These are phyloP conservation scores for Gymnopilus junonius DNA, from an alignment of 768 basidiomycete genomes.

Conservation along the genomic window DNA sequence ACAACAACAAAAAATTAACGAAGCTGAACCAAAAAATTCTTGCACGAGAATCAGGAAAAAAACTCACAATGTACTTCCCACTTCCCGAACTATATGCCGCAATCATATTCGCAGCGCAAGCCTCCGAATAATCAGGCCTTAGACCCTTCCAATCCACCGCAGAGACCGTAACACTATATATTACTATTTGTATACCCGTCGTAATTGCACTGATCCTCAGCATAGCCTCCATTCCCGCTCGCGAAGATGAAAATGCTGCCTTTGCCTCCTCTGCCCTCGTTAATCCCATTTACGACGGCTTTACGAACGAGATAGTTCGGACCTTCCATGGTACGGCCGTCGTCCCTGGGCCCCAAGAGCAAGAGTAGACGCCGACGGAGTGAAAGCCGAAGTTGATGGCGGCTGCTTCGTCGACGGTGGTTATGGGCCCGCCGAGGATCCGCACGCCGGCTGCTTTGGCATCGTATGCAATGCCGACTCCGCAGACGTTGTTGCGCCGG, in stretches of 20 bases:
- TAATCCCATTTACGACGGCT: slow-evolving; percentile 90
- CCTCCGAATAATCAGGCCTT: slow-evolving; percentile 94
- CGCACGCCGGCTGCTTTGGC: slow-evolving; percentile 91
- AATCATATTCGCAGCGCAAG: slow-evolving; percentile 94
- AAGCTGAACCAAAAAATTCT: neutral
- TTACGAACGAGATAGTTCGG: slow-evolving; percentile 90
- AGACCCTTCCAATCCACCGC: slow-evolving; percentile 89
- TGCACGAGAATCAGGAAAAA: neutral
- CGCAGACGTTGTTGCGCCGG: slow-evolving; percentile 88
- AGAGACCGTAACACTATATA: slow-evolving; percentile 92
- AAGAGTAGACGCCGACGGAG: slow-evolving; percentile 88
- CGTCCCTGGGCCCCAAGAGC: slow-evolving; percentile 96
- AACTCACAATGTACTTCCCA: slow-evolving; percentile 87
- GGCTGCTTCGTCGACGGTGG: slow-evolving; percentile 93
- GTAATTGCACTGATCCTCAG: slow-evolving; percentile 98
- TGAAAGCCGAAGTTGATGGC: slow-evolving; percentile 95
- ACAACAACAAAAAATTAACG: slow-evolving; percentile 9
- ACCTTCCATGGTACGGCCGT: slow-evolving; percentile 91
- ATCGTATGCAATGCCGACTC: slow-evolving; percentile 90
- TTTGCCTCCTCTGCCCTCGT: slow-evolving; percentile 84
- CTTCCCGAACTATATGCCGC: slow-evolving; percentile 95
- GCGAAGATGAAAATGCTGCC: slow-evolving; percentile 97
- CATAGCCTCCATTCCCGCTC: slow-evolving; percentile 89
- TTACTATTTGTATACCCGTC: slow-evolving; percentile 98
- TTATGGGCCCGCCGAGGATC: slow-evolving; percentile 91